Conservation (phyloP, 1,284 basidiomycete genomes). For the Sparassis latifolia region DNA sequence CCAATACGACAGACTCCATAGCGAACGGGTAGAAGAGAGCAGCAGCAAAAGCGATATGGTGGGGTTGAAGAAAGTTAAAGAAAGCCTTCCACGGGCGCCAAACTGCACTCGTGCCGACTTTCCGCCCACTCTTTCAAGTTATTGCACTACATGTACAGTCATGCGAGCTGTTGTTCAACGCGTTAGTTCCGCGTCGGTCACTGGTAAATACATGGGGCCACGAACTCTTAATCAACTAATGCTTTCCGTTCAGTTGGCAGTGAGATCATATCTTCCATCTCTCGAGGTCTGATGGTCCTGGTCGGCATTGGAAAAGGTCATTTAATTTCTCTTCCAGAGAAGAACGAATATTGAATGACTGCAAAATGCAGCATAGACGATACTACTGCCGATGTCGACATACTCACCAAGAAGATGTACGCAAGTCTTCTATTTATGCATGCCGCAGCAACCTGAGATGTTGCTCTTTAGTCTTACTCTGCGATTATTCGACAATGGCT, state of each 20-base stretch:
- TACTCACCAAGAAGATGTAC: conserved; percentile 77
- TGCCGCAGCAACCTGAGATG: background rate
- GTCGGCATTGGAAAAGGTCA: conserved; percentile 81
- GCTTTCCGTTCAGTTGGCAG: conserved; percentile 51
- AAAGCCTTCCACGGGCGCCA: too few relatives aligned
- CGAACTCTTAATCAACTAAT: background rate
- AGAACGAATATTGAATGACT: conserved; percentile 14
- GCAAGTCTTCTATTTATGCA: conserved; percentile 8
- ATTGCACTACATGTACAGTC: too few relatives aligned
- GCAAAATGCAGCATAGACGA: conserved; percentile 53
- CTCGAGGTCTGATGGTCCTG: conserved; percentile 79
- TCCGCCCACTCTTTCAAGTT: too few relatives aligned
- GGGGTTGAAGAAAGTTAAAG: background rate
- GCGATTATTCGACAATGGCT: conserved; percentile 64
- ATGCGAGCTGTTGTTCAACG: conserved; percentile 80
- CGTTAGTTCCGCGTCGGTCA: conserved; percentile 68
- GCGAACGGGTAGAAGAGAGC: background rate
- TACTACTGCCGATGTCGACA: conserved; percentile 61
- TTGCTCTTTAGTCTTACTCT: conserved; percentile 49
- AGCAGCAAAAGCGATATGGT: background rate
- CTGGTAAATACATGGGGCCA: conserved; percentile 35
- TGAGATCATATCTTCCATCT: conserved; percentile 72
- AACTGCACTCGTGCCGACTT: too few relatives aligned
- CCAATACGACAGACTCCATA: conserved; percentile 65
- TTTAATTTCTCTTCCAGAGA: conserved; percentile 7